Evolutionary conservation across 805 yeast species (phyloP).

Genomic region (Kuraishia cidri): DNA sequence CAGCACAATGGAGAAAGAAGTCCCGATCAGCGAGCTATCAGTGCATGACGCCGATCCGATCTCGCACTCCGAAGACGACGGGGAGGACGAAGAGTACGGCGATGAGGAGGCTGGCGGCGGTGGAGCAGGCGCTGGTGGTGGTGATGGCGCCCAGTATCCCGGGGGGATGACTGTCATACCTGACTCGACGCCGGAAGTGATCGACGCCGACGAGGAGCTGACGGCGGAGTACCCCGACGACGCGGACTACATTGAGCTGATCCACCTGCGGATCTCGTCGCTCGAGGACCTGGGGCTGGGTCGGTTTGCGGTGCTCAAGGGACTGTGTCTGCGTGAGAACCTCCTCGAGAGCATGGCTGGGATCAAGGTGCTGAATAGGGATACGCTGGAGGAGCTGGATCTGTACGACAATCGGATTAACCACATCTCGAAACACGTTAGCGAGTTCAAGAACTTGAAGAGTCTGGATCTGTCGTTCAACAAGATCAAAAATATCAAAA

Average conservation of each 20-base stretch:
- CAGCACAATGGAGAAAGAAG: too few relatives aligned
- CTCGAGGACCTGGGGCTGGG: slow-evolving; percentile 51
- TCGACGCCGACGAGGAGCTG: slow-evolving; percentile 64
- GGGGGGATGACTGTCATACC: too few relatives aligned
- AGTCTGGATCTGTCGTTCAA: slow-evolving; percentile 83
- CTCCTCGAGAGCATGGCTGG: slow-evolving; percentile 66
- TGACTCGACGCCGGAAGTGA: slow-evolving; percentile 38
- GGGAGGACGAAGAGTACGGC: slow-evolving; percentile 6
- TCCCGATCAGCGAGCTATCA: too few relatives aligned
- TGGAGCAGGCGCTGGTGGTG: too few relatives aligned
- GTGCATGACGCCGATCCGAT: not conserved
- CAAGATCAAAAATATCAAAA: slow-evolving; percentile 78
- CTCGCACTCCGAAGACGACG: slow-evolving; percentile 4
- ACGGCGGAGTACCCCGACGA: slow-evolving; percentile 50
- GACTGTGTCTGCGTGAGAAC: slow-evolving; percentile 76
- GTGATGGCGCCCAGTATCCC: too few relatives aligned
- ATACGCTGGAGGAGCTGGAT: slow-evolving; percentile 67
- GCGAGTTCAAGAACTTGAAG: slow-evolving; percentile 45
- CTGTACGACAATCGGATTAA: slow-evolving; percentile 86
- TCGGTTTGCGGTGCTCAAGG: slow-evolving; percentile 47
- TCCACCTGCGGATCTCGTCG: slow-evolving; percentile 61
- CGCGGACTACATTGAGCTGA: slow-evolving; percentile 49
- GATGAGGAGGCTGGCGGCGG: too few relatives aligned
- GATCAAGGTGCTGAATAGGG: slow-evolving; percentile 49
- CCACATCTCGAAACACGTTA: slow-evolving; percentile 70